Evolutionary conservation across 441 rosid genomes (phyloP), one percentile per base, ranked within the genome.

Genomic region (Croton laevigatus): DNA sequence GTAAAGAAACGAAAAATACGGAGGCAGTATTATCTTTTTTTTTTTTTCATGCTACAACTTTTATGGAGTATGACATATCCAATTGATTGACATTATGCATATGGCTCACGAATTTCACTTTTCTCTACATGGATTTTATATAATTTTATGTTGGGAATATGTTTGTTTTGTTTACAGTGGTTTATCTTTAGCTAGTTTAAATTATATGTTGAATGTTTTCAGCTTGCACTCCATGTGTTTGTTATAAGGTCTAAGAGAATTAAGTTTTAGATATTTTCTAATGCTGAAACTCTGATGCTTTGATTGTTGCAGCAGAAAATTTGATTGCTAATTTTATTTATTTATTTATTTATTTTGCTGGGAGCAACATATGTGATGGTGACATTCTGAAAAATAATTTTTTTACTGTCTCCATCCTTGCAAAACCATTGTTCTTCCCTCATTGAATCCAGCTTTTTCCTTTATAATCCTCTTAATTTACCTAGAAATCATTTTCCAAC

Each of bases 361-460:
- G 52, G 17, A 20, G 66, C 17, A 40, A 8, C 32, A 27, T 27
- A 61, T n/a, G 4, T 61, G 13, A 61, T n/a, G 65, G 65, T 3
- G 12, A 22, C 13, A 42, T 19, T 42, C 20, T 42, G 66, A 62
- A 13, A 13, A 69, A 69, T 59, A 44, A 59, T 52, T 66, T 53
- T 37, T 27, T 20, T n/a, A 6, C 64, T 79, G 8, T 62, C 79
- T 49, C 77, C 77, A 58, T 81, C 80, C 34, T 66, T 76, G 19
- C 81, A 75, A 38, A 81, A 65, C 13, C 72, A 79, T 59, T 53
- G 38, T 45, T 69, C 71, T 49, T 69, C 71, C 62, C 59, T 79
- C 62, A 68, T 76, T 17, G 74, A 62, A 60, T 79, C 87, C 61
- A 76, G 55, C 76, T 83, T 84, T 65, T 62, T 83, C 58, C 66